Evolutionary conservation across 441 rosid species (phyloP).

Genomic region (Pelargonium myrrhifolium): DNA sequence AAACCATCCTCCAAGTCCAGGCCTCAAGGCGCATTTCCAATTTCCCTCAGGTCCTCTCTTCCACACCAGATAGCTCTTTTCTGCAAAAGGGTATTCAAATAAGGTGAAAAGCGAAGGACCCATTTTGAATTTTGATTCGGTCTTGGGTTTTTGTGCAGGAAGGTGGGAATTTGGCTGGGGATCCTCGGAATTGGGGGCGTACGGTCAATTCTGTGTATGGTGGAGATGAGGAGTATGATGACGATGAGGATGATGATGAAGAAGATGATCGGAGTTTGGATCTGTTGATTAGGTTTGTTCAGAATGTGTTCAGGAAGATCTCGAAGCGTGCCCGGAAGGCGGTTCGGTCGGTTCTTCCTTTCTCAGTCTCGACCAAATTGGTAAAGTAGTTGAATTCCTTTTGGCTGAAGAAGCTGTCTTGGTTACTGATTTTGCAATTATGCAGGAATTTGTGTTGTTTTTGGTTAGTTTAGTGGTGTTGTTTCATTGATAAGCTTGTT

Average conservation of each 20-base stretch:
- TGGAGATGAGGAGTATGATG: slow-evolving; percentile 22
- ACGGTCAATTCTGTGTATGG: slow-evolving; percentile 38
- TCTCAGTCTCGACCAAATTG: slow-evolving; percentile 50
- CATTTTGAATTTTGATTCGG: not conserved
- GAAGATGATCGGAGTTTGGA: slow-evolving; percentile 82
- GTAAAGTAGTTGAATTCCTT: slow-evolving; percentile 23
- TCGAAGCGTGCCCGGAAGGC: slow-evolving; percentile 72
- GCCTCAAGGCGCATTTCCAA: slow-evolving; percentile 27
- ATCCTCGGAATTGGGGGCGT: slow-evolving; percentile 61
- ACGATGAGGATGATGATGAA: slow-evolving; percentile 44
- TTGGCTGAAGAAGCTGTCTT: slow-evolving; percentile 1
- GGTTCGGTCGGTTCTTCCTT: slow-evolving; percentile 62
- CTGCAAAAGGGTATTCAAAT: not conserved
- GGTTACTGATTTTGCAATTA: not conserved
- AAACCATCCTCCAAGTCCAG: slow-evolving; percentile 7
- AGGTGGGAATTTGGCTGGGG: slow-evolving; percentile 32
- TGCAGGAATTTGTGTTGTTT: not conserved
- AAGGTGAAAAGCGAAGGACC: too few relatives aligned
- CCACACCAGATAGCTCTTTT: not conserved
- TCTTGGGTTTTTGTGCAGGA: slow-evolving; percentile 20
- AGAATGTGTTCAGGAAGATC: slow-evolving; percentile 56
- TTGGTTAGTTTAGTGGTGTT: not conserved
- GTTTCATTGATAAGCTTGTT: not conserved
- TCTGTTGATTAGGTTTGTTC: slow-evolving; percentile 56
- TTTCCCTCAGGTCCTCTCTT: slow-evolving; percentile 23